These are phyloP conservation scores for Neurospora sp. DNA, from an alignment of 495 filamentous ascomycete genomes.

Conservation along the genomic window DNA sequence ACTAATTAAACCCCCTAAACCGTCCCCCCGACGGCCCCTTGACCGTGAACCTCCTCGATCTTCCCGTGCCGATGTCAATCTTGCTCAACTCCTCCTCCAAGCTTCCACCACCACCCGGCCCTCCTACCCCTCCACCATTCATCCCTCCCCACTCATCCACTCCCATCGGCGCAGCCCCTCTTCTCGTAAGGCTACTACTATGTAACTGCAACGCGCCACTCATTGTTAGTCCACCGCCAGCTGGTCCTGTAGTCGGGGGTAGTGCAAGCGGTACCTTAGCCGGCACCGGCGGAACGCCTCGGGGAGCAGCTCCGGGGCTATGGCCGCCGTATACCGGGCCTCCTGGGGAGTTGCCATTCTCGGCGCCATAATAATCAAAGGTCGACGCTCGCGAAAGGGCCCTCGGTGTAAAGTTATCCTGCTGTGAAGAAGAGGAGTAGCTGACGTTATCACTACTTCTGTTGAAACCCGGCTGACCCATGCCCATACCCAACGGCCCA, in stretches of 20 bases:
- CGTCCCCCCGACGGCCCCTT: not conserved
- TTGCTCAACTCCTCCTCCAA: slow-evolving; percentile 70
- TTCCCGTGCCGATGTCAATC: slow-evolving; percentile 70
- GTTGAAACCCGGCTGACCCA: not conserved
- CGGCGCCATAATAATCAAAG: slow-evolving; percentile 24
- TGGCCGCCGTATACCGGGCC: slow-evolving; percentile 8
- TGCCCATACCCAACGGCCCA: slow-evolving; percentile 18
- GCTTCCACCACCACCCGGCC: slow-evolving; percentile 25
- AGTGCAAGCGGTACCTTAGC: slow-evolving; percentile 58
- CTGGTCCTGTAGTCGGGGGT: slow-evolving; percentile 2
- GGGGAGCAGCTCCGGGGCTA: slow-evolving; percentile 11
- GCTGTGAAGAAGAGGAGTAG: slow-evolving; percentile 26
- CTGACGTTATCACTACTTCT: slow-evolving; percentile 11
- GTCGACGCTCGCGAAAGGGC: slow-evolving; percentile 31
- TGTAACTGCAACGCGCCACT: slow-evolving; percentile 33
- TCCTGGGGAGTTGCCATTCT: slow-evolving; percentile 26
- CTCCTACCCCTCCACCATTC: not conserved
- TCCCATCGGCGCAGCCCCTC: not conserved
- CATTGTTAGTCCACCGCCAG: slow-evolving; percentile 19
- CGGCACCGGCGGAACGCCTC: slow-evolving; percentile 54
- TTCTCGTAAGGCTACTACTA: slow-evolving; percentile 19
- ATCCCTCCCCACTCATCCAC: not conserved
- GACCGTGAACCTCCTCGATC: slow-evolving; percentile 13
- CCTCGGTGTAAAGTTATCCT: slow-evolving; percentile 33
- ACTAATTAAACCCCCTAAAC: not conserved